Evolutionary conservation across 2,329 filamentous ascomycete species (phyloP), one percentile per base, ranked within the genome.

Genomic region (Xylaria sp.): DNA sequence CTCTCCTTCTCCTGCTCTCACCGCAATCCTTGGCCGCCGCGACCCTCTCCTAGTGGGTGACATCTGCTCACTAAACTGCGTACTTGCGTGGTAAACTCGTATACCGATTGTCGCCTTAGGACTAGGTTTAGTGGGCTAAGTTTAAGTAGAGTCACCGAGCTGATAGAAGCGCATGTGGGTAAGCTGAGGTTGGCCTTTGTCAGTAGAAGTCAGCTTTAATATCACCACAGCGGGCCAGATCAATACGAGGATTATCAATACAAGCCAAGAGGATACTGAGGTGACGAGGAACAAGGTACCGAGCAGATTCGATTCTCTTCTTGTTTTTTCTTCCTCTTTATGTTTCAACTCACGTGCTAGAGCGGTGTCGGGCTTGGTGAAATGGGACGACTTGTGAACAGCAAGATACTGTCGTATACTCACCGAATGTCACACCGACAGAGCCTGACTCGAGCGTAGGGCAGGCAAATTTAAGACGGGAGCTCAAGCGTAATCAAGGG

Each of bases 121-220:
- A 10, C 20, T 48, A 23, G 31, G 41, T 52, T 25, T 23, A 23
- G 13, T 39, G 2, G 49, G 25, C 23, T 20, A 41, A n/a, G 28
- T 46, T 52, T 55, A 8, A 48, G n/a, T 52, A 28, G 20, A 39
- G 57, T 18, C 46, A 43, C 54, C 15, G 48, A 48, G 20, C 51
- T 51, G 48, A n/a, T 15, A 28, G 48, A 58, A 48, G 6, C 10
- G 39, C n/a, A n/a, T n/a, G 36, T 25, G 43, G 36, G 33, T 18
- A 8, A 10, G 15, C 13, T n/a, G 36, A 46, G 31, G 33, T 36
- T 20, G 12, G 39, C 39, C 57, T 63, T n/a, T 60, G 6, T 63
- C 12, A 46, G 48, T 15, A 62, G 18, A 48, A 41, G 41, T 68
- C 36, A 68, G 68, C 62, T 51, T 60, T 20, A 18, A 39, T 39